phyloP scores from a whole-genome alignment of 2,329 filamentous ascomycete species.

The Trichoderma simmonsii region DNA sequence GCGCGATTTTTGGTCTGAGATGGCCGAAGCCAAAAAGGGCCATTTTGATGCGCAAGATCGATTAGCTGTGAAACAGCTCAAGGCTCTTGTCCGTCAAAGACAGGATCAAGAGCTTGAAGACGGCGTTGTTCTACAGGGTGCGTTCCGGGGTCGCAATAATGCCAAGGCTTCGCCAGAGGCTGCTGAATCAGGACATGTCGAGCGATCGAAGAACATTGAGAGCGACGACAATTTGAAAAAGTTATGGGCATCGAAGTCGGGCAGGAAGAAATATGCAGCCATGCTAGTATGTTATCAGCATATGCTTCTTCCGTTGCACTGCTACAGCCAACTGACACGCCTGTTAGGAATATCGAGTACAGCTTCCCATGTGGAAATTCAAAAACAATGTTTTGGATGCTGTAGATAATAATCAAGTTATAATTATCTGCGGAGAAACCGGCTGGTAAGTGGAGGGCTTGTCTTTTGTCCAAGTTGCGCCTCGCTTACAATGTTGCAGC shows the following conservation, averaged over 20 bases:
- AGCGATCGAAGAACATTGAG: constrained; percentile 40
- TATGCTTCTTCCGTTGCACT: background rate
- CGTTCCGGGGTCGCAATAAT: constrained; percentile 62
- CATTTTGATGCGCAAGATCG: constrained; percentile 70
- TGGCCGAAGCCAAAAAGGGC: constrained; percentile 67
- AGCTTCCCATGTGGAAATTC: constrained; percentile 87
- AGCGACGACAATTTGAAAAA: constrained; percentile 50
- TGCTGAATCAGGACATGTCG: constrained; percentile 46
- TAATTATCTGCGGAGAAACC: constrained; percentile 95
- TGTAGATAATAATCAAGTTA: constrained; percentile 76
- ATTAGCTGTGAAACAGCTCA: constrained; percentile 62
- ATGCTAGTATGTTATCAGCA: constrained; percentile 62
- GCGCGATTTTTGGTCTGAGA: constrained; percentile 82
- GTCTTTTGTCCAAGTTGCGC: background rate
- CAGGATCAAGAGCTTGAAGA: constrained; percentile 68
- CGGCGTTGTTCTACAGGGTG: constrained; percentile 72
- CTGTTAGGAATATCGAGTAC: constrained; percentile 59
- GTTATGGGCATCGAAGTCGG: constrained; percentile 59
- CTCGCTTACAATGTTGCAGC: constrained; percentile 36
- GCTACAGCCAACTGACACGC: background rate
- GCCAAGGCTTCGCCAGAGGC: constrained; percentile 47
- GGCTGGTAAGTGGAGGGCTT: constrained; percentile 58
- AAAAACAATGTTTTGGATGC: constrained; percentile 72
- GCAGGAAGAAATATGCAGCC: constrained; percentile 61
- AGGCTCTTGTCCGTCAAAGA: constrained; percentile 65